A percentile compares a stretch with the other conserved stretches of the same genome.
Conservation (phyloP, 345 rosid species). For the Aquilaria yunnanensis region DNA sequence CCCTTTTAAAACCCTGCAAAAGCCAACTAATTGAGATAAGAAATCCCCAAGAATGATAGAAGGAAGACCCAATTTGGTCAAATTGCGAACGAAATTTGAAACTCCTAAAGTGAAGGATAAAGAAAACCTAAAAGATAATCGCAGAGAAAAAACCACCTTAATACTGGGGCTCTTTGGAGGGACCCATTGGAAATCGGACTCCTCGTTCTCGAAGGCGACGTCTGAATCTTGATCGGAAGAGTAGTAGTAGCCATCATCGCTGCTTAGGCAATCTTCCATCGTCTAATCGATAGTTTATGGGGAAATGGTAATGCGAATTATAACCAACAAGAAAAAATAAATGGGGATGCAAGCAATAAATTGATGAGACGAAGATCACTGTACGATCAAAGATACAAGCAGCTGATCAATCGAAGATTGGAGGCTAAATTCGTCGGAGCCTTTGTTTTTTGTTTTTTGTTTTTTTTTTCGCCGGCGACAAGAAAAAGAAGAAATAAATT, state of each 20-base stretch:
- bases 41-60: neutral
- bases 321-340: too few species aligned
- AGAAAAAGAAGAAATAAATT: too few species aligned
- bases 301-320: too few species aligned
- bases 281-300: neutral
- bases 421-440: too few species aligned
- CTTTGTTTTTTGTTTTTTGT: too few species aligned
- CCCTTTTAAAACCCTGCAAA: neutral
- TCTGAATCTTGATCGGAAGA: slow-evolving; percentile 68
- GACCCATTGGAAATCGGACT: slow-evolving; percentile 33
- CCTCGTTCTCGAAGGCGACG: slow-evolving; percentile 58
- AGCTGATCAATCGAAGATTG: too few species aligned
- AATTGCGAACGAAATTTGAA: neutral
- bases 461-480: too few species aligned
- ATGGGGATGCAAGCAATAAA: too few species aligned
- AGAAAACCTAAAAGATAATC: neutral
- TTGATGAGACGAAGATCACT: too few species aligned
- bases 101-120: neutral
- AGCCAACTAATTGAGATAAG: slow-evolving; percentile 2
- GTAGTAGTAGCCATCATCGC: slow-evolving; percentile 51
- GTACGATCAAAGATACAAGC: too few species aligned
- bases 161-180: slow-evolving; percentile 40
- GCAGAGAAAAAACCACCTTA: slow-evolving; percentile 31
- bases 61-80: neutral
- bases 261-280: slow-evolving; percentile 53